Percentiles rank a stretch among this genome's conserved stretches.
phyloP scores from a whole-genome alignment of 164 flowering plant genomes.

The Vitis riparia region DNA sequence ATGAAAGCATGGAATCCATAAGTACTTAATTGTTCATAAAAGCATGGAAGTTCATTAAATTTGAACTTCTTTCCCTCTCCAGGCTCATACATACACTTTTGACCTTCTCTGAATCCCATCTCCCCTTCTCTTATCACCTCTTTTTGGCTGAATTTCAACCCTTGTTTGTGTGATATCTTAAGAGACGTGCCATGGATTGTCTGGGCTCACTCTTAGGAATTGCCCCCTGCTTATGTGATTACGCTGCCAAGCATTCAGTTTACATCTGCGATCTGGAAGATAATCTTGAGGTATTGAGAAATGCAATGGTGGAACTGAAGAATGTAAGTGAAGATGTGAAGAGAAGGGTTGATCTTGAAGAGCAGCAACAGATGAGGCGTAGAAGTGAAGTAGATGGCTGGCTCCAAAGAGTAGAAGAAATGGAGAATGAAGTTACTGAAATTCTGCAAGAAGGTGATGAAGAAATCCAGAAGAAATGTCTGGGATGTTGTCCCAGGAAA shows the following conservation, averaged over 20 bases:
- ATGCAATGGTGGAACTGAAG: neutral
- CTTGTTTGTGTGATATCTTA: too few species aligned
- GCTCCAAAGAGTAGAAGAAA: neutral
- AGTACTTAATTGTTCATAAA: too few species aligned
- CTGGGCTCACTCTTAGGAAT: neutral
- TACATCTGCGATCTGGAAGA: neutral
- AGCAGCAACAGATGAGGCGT: neutral
- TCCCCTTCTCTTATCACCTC: too few species aligned
- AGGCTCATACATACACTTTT: too few species aligned
- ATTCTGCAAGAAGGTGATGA: neutral
- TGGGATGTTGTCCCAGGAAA: neutral
- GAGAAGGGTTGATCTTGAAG: neutral
- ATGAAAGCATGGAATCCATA: too few species aligned
- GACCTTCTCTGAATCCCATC: too few species aligned
- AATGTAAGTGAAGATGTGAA: neutral
- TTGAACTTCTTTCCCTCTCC: too few species aligned
- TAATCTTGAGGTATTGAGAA: neutral
- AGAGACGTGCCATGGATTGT: neutral
- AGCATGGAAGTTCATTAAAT: too few species aligned
- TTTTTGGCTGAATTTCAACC: too few species aligned
- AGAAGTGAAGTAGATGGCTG: neutral
- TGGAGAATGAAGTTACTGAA: neutral
- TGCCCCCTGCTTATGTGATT: neutral
- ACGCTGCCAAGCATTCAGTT: neutral
- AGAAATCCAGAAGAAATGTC: neutral